Evolutionary conservation across 768 basidiomycete species (phyloP).

Genomic region (Lyophyllum decastes): DNA sequence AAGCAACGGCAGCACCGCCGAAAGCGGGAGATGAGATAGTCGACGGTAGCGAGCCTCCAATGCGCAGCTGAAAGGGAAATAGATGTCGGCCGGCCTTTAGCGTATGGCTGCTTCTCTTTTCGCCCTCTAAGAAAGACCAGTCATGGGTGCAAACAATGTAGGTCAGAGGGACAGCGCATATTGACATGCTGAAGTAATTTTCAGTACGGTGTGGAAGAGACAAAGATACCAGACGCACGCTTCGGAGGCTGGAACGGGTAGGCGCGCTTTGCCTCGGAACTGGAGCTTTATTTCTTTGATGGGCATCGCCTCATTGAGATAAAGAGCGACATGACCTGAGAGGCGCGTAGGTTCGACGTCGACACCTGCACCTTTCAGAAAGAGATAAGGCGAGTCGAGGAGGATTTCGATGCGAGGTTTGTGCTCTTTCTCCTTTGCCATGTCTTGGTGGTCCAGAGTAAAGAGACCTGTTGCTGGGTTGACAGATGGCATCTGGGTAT

Average conservation of each 20-base stretch:
- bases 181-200: conserved; percentile 34
- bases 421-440: conserved; percentile 45
- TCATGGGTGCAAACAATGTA: conserved; percentile 79
- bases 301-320: conserved; percentile 79
- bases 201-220: conserved; percentile 7
- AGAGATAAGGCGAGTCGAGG: conserved; percentile 69
- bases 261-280: conserved; percentile 79
- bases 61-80: conserved; percentile 88
- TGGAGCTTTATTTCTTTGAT: conserved; percentile 84
- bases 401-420: conserved; percentile 70
- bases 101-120: conserved; percentile 77
- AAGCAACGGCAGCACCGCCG: conserved; percentile 71
- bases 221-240: conserved; percentile 45
- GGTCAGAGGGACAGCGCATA: conserved; percentile 48
- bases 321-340: conserved; percentile 78
- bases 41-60: conserved; percentile 86
- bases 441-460: conserved; percentile 29
- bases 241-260: conserved; percentile 60
- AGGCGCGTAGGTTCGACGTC: conserved; percentile 84
- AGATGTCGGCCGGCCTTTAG: conserved; percentile 94
- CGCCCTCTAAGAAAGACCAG: conserved; percentile 91
- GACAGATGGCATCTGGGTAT: background rate
- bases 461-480: conserved; percentile 4
- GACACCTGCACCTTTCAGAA: conserved; percentile 75
- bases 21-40: conserved; percentile 56